Evolutionary conservation across 2,329 filamentous ascomycete species (phyloP).

Genomic region (Diaporthe sp.): DNA sequence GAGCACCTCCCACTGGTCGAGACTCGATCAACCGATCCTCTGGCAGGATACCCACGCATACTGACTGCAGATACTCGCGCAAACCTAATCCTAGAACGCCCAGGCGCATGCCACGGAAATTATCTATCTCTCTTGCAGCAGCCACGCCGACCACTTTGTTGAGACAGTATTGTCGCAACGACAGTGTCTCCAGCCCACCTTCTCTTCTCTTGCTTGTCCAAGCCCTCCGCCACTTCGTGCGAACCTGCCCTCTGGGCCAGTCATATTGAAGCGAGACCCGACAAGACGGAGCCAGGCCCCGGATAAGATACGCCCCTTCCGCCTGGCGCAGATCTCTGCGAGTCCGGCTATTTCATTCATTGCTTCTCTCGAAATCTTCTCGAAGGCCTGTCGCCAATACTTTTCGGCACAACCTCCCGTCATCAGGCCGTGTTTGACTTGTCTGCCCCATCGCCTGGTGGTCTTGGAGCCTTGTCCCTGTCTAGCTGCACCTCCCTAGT

Average conservation of each 20-base stretch:
- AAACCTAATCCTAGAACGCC: constrained; percentile 20
- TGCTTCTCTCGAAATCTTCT: constrained; percentile 32
- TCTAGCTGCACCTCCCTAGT: constrained; percentile 33
- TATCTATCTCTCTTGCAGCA: constrained; percentile 20
- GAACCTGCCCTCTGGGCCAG: constrained; percentile 12
- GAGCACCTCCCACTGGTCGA: constrained; percentile 24
- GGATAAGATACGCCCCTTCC: constrained; percentile 32
- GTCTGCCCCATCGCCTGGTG: constrained; percentile 31
- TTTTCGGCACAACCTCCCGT: constrained; percentile 26
- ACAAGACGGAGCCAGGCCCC: constrained; percentile 34
- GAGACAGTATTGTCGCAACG: neutral
- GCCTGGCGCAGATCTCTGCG: constrained; percentile 30
- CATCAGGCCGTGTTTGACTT: constrained; percentile 23
- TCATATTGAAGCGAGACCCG: constrained; percentile 35
- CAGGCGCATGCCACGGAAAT: constrained; percentile 28
- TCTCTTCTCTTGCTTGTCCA: constrained; percentile 4
- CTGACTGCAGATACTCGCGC: constrained; percentile 15
- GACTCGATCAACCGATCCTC: constrained; percentile 5
- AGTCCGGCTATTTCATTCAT: constrained; percentile 19
- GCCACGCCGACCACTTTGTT: constrained; percentile 12
- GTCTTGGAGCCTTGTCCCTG: constrained; percentile 42
- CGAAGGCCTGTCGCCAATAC: constrained; percentile 14
- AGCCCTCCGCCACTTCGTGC: constrained; percentile 20
- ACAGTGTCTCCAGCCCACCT: neutral
- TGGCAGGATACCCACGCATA: constrained; percentile 26